Conservation (phyloP, 2,329 filamentous ascomycete species). For the Aspergillus tubingensis region DNA sequence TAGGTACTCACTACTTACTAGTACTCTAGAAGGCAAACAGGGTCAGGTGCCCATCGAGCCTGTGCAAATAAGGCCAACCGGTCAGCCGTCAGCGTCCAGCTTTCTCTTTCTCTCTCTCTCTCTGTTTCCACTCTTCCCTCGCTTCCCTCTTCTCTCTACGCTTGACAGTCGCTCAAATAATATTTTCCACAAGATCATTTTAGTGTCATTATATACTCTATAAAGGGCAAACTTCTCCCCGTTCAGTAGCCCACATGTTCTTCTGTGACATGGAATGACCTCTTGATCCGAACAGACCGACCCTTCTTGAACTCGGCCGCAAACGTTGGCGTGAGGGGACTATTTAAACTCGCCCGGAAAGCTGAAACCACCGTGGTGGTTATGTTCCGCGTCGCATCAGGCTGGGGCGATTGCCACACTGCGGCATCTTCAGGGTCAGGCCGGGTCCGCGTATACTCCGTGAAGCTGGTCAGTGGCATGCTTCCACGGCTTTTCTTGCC, state of each 20-base stretch:
- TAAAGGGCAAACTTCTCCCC: not conserved
- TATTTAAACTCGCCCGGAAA: not conserved
- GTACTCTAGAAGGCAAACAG: too few species aligned
- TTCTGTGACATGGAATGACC: conserved; percentile 1
- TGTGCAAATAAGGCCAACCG: too few species aligned
- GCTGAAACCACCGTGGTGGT: not conserved
- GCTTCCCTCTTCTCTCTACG: too few species aligned
- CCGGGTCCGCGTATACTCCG: not conserved
- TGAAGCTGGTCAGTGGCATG: not conserved
- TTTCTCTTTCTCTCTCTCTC: too few species aligned
- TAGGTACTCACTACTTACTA: too few species aligned
- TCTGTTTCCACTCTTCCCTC: too few species aligned
- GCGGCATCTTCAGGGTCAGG: not conserved
- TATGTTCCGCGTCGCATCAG: not conserved
- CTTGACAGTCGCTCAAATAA: too few species aligned
- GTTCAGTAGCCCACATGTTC: not conserved
- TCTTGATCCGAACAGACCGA: not conserved
- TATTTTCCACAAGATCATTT: too few species aligned
- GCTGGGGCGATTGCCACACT: not conserved
- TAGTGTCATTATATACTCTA: too few species aligned
- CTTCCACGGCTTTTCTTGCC: not conserved
- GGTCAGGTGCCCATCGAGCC: too few species aligned
- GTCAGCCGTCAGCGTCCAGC: too few species aligned
- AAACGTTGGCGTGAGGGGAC: not conserved
- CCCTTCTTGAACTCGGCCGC: not conserved